phyloP scores from a whole-genome alignment of 176 grass and related monocot species.

The Musa acuminata region DNA sequence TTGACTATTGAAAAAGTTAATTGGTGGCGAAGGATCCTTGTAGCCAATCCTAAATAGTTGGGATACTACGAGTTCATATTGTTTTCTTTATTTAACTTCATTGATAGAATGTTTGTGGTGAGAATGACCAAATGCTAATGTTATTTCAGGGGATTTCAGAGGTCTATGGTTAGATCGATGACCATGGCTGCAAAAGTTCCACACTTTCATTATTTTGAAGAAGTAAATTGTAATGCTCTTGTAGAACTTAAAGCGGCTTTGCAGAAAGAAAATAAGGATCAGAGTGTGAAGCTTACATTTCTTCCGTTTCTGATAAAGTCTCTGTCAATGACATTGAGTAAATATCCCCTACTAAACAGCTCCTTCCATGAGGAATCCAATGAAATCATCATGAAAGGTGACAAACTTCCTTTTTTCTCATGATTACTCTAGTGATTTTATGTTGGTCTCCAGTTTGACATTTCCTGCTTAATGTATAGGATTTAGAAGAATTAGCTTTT shows the following conservation, averaged over 20 bases:
- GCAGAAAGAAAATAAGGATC: slow-evolving; percentile 67
- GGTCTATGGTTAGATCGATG: slow-evolving; percentile 93
- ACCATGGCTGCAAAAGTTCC: slow-evolving; percentile 77
- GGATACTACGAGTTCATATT: background rate
- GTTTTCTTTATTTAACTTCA: background rate
- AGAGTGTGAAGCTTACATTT: slow-evolving; percentile 77
- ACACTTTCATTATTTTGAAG: slow-evolving; percentile 92
- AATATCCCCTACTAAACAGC: slow-evolving; percentile 83
- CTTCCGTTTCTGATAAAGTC: slow-evolving; percentile 94
- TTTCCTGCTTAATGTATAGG: background rate
- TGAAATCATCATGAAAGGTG: slow-evolving; percentile 87
- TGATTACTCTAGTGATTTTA: background rate
- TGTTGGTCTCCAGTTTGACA: background rate
- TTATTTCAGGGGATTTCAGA: slow-evolving; percentile 78
- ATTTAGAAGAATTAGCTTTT: background rate
- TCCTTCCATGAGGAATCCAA: slow-evolving; percentile 64
- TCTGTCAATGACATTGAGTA: slow-evolving; percentile 70
- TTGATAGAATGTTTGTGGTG: background rate
- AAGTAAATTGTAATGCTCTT: slow-evolving; percentile 89
- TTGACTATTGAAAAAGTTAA: background rate
- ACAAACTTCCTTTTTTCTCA: background rate
- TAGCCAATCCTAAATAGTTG: background rate
- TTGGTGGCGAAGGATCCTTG: background rate
- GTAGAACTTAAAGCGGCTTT: slow-evolving; percentile 59
- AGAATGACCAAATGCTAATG: background rate